phyloP scores from a whole-genome alignment of 2,329 filamentous ascomycete genomes.

The Penicillium sp. region DNA sequence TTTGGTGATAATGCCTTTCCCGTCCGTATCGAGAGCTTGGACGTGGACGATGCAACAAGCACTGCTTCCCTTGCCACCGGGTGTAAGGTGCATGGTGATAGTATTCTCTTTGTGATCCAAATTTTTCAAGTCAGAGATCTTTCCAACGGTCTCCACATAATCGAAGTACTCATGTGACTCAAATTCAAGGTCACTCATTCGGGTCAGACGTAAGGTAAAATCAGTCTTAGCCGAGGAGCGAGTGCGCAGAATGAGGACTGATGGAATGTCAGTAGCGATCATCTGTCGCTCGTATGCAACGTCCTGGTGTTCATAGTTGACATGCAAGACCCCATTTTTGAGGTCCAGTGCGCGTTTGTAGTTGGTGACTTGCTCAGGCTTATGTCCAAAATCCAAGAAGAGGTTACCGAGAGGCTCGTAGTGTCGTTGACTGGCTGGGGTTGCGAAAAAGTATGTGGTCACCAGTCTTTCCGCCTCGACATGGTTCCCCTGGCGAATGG shows the following conservation, averaged over 20 bases:
- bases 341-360: constrained; percentile 47
- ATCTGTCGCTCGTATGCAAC: constrained; percentile 38
- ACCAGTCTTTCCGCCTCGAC: constrained; percentile 44
- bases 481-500: constrained; percentile 44
- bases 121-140: no score
- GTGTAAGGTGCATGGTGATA: constrained; percentile 40
- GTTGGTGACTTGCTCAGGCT: constrained; percentile 20
- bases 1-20: constrained; percentile 27
- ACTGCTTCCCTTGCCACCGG: constrained; percentile 38
- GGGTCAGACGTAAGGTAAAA: constrained; percentile 33
- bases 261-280: constrained; percentile 45
- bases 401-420: constrained; percentile 49
- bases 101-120: constrained; percentile 16
- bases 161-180: constrained; percentile 49
- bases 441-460: constrained; percentile 46
- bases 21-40: constrained; percentile 21
- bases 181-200: constrained; percentile 44
- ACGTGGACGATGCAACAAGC: constrained; percentile 34
- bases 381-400: constrained; percentile 44
- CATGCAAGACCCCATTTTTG: constrained; percentile 35
- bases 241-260: constrained; percentile 39
- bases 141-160: constrained; percentile 27
- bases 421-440: constrained; percentile 48
- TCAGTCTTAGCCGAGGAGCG: constrained; percentile 23
- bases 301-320: constrained; percentile 39